A percentile compares a stretch with the other conserved stretches of the same genome.
These are phyloP conservation scores for Termitomyces sp. DNA, from an alignment of 768 basidiomycete species.

Conservation along the genomic window DNA sequence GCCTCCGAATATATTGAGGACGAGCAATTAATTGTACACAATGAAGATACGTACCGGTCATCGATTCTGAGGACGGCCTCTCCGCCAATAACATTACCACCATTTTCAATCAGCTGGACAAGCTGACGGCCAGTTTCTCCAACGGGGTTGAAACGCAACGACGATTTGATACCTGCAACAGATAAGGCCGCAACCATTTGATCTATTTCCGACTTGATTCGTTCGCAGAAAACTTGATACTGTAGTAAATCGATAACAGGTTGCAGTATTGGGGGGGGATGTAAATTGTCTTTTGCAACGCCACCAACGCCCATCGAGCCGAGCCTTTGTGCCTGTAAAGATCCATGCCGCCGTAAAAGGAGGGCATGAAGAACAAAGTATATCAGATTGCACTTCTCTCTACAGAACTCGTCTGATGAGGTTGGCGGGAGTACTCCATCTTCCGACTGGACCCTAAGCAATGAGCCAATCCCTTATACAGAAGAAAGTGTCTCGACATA, in stretches of 20 bases:
- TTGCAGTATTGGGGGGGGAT: slow-evolving; percentile 54
- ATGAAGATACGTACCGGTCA: slow-evolving; percentile 42
- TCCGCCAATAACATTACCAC: slow-evolving; percentile 52
- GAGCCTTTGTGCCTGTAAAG: slow-evolving; percentile 39
- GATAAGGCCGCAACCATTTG: slow-evolving; percentile 46
- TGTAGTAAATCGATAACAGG: slow-evolving; percentile 78
- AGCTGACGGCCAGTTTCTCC: slow-evolving; percentile 65
- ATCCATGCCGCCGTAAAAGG: slow-evolving; percentile 56
- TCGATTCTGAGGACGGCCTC: slow-evolving; percentile 71
- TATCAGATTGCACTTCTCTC: slow-evolving; percentile 61
- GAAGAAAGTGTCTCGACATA: slow-evolving; percentile 25
- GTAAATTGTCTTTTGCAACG: slow-evolving; percentile 13
- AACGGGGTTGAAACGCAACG: slow-evolving; percentile 56
- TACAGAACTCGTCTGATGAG: slow-evolving; percentile 14
- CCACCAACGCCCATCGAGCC: slow-evolving; percentile 22
- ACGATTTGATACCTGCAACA: slow-evolving; percentile 50
- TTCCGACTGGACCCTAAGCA: slow-evolving; percentile 28
- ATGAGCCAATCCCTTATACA: not conserved
- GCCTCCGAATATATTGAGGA: slow-evolving; percentile 33
- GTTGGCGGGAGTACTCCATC: slow-evolving; percentile 15
- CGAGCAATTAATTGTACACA: not conserved
- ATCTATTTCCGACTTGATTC: slow-evolving; percentile 55
- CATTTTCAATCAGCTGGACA: slow-evolving; percentile 43
- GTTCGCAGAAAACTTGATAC: slow-evolving; percentile 70
- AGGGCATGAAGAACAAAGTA: slow-evolving; percentile 62